These are phyloP conservation scores for Emydomyces testavorans DNA, from an alignment of 2,329 filamentous ascomycete species.

Conservation along the genomic window DNA sequence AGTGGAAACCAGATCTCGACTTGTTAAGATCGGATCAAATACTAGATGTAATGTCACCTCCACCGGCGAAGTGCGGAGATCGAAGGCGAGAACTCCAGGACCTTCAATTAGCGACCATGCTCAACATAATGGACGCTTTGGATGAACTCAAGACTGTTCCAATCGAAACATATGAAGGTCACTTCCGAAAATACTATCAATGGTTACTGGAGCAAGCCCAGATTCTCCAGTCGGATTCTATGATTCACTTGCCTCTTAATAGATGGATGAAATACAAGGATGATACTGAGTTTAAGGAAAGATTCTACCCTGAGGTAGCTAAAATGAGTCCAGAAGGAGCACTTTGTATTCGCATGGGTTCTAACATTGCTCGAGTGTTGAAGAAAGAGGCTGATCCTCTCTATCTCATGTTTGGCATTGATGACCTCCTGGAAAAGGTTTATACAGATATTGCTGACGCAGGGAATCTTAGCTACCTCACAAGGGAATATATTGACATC, in stretches of 20 bases:
- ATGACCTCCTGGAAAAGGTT: constrained; percentile 22
- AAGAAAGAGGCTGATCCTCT: constrained; percentile 24
- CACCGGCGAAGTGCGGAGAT: constrained; percentile 5
- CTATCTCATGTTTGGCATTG: constrained; percentile 27
- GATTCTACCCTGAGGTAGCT: constrained; percentile 20
- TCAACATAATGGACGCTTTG: constrained; percentile 24
- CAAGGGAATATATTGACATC: constrained; percentile 19
- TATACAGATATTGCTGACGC: constrained; percentile 16
- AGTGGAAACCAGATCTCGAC: constrained; percentile 22
- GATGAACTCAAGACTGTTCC: constrained; percentile 16
- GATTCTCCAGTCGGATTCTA: constrained; percentile 17
- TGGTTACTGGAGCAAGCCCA: constrained; percentile 22
- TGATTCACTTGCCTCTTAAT: constrained; percentile 20
- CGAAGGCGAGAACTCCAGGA: constrained; percentile 4
- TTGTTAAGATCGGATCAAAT: constrained; percentile 18
- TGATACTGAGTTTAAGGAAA: constrained; percentile 18
- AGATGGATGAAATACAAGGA: constrained; percentile 18
- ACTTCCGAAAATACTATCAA: constrained; percentile 23
- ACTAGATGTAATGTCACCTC: constrained; percentile 11
- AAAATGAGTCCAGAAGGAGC: constrained; percentile 23
- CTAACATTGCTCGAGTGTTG: constrained; percentile 23
- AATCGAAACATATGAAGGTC: constrained; percentile 17
- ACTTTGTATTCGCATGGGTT: constrained; percentile 24
- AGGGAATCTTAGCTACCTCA: constrained; percentile 11
- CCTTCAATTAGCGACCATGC: constrained; percentile 23